Evolutionary conservation across 768 basidiomycete species (phyloP), one percentile per base, ranked within the genome.

Genomic region (Imleria badia): DNA sequence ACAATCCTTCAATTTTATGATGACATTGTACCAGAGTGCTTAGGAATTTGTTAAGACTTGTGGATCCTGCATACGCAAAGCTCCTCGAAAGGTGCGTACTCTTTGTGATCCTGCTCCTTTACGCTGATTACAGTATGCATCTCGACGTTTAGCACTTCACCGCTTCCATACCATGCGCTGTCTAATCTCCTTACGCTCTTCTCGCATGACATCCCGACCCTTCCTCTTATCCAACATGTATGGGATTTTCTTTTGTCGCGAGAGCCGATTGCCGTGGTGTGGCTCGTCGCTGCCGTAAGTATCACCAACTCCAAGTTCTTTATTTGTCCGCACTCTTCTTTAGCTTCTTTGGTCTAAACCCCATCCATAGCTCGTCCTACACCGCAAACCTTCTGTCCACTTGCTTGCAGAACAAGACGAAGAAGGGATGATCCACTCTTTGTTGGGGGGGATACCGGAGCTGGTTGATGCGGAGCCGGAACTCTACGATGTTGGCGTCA

Each of bases 181-280:
- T 91, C 93, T 5, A 91, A 94, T 72, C 82, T 97, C 31, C 76
- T 98, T 33, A 96, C 94, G 0, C 80, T 96, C 30, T 94, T 98
- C 73, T 85, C 94, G 12, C 94, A 98, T 68, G 94, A 97, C 61
- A 80, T 94, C 52, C 91, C 94, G 9, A 90, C 89, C 3, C 79
- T 96, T n/a, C 81, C 87, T 6, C 84, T 94, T 36, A 89, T 94
- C 26, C 94, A 96, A 66, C 88, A 94, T 58, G 83, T 94, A 44
- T 98, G 96, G 70, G 94, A 98, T 71, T 98, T 86, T 66, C 72
- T 97, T 11, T 73, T 98, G 13, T 83, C 84, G 58, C 80, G 94
- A 34, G 91, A 91, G 23, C 94, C 94, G 11, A 81, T 94, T 29
- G 77, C 79, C 1, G 78, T 84, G 3, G 87, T 96, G 0, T 98